Evolutionary conservation across 257 asterid species (phyloP).

Genomic region (Rauvolfia tetraphylla): DNA sequence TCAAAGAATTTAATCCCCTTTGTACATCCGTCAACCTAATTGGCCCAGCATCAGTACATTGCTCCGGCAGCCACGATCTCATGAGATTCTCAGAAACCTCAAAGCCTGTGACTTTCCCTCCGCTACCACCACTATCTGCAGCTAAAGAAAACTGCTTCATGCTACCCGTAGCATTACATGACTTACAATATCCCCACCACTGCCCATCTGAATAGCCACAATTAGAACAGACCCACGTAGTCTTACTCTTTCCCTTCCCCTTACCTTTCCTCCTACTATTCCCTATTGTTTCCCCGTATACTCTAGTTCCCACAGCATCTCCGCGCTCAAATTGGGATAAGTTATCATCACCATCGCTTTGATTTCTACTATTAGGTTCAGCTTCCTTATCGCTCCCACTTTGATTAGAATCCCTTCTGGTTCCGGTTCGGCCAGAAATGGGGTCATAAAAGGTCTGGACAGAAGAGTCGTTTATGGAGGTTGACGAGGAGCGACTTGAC

Average conservation of each 20-base stretch:
- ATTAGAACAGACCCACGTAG: constrained; percentile 60
- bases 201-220: constrained; percentile 87
- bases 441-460: constrained; percentile 56
- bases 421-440: constrained; percentile 40
- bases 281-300: constrained; percentile 51
- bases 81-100: constrained; percentile 49
- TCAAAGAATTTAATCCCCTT: constrained; percentile 37
- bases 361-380: constrained; percentile 15
- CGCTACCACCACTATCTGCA: constrained; percentile 15
- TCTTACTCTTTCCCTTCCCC: constrained; percentile 62
- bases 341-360: constrained; percentile 7
- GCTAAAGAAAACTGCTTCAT: constrained; percentile 55
- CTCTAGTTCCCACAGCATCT: constrained; percentile 30
- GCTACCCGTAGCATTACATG: constrained; percentile 59
- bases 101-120: constrained; percentile 42
- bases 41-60: constrained; percentile 34
- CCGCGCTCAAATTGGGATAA: constrained; percentile 22
- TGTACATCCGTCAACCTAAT: constrained; percentile 63
- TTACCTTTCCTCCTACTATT: constrained; percentile 32
- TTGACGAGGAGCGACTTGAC: constrained; percentile 18
- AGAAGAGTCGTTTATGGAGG: constrained; percentile 17
- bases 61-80: constrained; percentile 64
- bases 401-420: constrained; percentile 25
- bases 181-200: constrained; percentile 95
- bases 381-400: constrained; percentile 18